phyloP scores from a whole-genome alignment of 1,139 yeast genomes.

The Hanseniaspora sp. region DNA sequence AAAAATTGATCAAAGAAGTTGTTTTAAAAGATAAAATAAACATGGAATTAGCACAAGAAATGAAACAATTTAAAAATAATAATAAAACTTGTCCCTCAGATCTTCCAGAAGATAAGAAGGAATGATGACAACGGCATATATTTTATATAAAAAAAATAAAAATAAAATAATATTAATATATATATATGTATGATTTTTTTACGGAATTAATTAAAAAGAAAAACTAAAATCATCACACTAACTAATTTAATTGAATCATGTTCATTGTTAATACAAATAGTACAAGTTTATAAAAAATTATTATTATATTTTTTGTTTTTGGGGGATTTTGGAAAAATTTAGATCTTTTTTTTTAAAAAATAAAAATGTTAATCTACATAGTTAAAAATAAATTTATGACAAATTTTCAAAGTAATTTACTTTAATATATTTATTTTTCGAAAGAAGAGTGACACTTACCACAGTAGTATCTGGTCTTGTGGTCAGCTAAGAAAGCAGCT shows the following conservation, averaged over 20 bases:
- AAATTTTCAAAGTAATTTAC: not conserved
- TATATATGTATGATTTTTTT: not conserved
- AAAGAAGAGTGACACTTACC: conserved; percentile 97
- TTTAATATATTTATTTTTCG: conserved; percentile 8
- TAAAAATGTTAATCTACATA: too few species aligned
- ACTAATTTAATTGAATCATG: too few species aligned
- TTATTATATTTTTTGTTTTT: too few species aligned
- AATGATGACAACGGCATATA: too few species aligned
- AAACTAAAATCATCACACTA: conserved; percentile 57
- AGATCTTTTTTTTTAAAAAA: too few species aligned
- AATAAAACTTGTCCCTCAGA: not conserved
- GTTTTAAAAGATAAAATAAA: conserved; percentile 8
- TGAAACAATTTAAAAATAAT: not conserved
- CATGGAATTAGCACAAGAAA: conserved; percentile 3
- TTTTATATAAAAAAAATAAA: too few species aligned
- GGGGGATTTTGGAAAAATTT: too few species aligned
- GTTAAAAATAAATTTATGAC: too few species aligned
- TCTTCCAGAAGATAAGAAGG: too few species aligned
- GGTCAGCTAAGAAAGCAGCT: conserved; percentile 99
- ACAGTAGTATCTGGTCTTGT: conserved; percentile 98
- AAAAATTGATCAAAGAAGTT: conserved; percentile 2
- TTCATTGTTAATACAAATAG: too few species aligned
- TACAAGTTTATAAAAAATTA: too few species aligned
- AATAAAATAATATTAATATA: too few species aligned
- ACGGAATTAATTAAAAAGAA: not conserved